Evolutionary conservation across 257 asterid species (phyloP).

Genomic region (Salvia rosmarinus): DNA sequence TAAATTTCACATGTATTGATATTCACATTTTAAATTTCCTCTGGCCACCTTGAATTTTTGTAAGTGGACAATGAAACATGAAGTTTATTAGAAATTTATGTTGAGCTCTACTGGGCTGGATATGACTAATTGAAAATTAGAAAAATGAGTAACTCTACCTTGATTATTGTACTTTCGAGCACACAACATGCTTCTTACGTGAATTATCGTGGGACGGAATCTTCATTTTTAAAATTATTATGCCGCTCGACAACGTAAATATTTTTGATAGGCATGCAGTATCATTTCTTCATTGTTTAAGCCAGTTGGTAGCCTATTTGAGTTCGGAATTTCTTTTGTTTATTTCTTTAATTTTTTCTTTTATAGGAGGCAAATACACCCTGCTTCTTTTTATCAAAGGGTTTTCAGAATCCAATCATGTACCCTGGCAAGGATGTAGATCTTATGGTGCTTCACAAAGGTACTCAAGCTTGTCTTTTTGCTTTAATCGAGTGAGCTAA

Average conservation of each 20-base stretch:
- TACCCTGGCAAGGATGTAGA: slow-evolving; percentile 53
- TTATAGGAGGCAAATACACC: slow-evolving; percentile 51
- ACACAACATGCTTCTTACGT: not conserved
- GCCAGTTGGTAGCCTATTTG: not conserved
- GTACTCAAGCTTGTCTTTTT: slow-evolving; percentile 42
- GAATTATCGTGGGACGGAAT: not conserved
- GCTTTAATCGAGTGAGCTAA: slow-evolving; percentile 26
- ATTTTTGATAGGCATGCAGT: slow-evolving; percentile 11
- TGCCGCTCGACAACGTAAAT: slow-evolving; percentile 10
- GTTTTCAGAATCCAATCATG: slow-evolving; percentile 56
- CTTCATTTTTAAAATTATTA: not conserved
- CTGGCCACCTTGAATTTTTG: not conserved
- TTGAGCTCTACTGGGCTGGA: not conserved
- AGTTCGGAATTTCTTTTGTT: slow-evolving; percentile 1
- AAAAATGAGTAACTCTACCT: not conserved
- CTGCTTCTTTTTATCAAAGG: slow-evolving; percentile 65
- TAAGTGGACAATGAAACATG: not conserved
- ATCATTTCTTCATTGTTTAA: no score
- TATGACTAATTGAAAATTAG: not conserved
- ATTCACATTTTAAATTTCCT: not conserved
- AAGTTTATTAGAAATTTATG: not conserved
- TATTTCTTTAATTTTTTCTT: slow-evolving; percentile 4
- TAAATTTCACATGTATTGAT: not conserved
- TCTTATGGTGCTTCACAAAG: slow-evolving; percentile 62
- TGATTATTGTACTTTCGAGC: not conserved